Percentiles rank a stretch among this genome's conserved stretches.
These are phyloP conservation scores for Nymphaea thermarum DNA, from an alignment of 164 flowering plant genomes.

Conservation along the genomic window DNA sequence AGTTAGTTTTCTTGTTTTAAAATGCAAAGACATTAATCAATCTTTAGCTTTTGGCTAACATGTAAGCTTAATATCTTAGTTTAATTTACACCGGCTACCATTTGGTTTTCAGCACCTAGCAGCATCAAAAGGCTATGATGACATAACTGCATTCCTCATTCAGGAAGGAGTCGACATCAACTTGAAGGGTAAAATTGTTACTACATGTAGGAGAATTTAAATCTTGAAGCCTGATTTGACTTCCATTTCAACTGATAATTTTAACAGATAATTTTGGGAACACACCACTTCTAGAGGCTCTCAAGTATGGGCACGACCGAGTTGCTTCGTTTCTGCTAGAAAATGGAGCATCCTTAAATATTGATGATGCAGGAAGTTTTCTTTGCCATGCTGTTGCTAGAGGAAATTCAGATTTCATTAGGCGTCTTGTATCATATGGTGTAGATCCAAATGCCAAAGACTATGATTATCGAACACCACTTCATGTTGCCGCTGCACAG, in stretches of 20 bases:
- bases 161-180: constrained; percentile 40
- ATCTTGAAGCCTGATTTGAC: not conserved
- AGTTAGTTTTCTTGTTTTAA: no score
- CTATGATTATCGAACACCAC: constrained; percentile 49
- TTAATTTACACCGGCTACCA: not conserved
- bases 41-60: no score
- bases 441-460: constrained; percentile 44
- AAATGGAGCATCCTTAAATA: constrained; percentile 29
- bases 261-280: constrained; percentile 41
- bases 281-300: constrained; percentile 53
- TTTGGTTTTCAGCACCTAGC: constrained; percentile 56
- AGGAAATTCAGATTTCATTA: constrained; percentile 28
- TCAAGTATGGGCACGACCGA: constrained; percentile 42
- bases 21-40: no score
- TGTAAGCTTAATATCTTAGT: no score
- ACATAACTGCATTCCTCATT: constrained; percentile 42
- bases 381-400: constrained; percentile 35
- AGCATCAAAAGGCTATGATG: constrained; percentile 64
- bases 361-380: constrained; percentile 39
- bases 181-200: constrained; percentile 24
- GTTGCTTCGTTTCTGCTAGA: constrained; percentile 32
- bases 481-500: constrained; percentile 53
- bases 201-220: no score
- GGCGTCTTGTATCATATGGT: constrained; percentile 33
- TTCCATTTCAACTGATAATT: not conserved